Conservation (phyloP, 306 rosid species). For the Vachellia collinsii region DNA sequence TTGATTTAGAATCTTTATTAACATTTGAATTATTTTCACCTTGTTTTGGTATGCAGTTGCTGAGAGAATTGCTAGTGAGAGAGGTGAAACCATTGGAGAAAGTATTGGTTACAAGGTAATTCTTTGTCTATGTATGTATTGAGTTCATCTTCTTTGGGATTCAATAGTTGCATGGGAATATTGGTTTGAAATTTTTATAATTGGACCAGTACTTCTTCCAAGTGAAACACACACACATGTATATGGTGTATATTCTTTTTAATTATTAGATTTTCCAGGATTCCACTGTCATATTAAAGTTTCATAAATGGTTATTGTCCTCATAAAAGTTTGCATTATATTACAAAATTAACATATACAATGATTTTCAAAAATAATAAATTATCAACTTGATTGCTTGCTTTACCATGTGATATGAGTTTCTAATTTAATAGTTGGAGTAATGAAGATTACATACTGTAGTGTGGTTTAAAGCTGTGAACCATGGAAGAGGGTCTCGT, state of each 20-base stretch:
- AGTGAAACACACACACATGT: neutral
- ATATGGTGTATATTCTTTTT: neutral
- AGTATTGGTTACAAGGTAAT: slow-evolving; percentile 94
- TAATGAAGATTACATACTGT: neutral
- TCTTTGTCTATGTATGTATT: slow-evolving; percentile 20
- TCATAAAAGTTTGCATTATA: neutral
- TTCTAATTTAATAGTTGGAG: neutral
- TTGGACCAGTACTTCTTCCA: slow-evolving; percentile 9
- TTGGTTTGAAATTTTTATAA: slow-evolving; percentile 12
- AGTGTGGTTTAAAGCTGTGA: neutral
- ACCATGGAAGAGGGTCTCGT: neutral
- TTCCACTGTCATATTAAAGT: neutral
- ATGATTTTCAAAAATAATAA: neutral
- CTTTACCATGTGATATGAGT: neutral
- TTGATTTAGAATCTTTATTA: slow-evolving; percentile 25
- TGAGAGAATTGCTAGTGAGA: slow-evolving; percentile 84
- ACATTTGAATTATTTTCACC: slow-evolving; percentile 29
- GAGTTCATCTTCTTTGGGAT: slow-evolving; percentile 21
- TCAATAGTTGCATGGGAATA: slow-evolving; percentile 11
- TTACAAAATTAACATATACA: neutral
- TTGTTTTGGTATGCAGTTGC: slow-evolving; percentile 63
- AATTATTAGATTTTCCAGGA: neutral
- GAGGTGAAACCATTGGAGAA: slow-evolving; percentile 78
- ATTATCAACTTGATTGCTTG: neutral
- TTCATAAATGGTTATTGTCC: neutral